Conservation (phyloP, 208 protist genomes). For the Trypanosoma caninum region DNA sequence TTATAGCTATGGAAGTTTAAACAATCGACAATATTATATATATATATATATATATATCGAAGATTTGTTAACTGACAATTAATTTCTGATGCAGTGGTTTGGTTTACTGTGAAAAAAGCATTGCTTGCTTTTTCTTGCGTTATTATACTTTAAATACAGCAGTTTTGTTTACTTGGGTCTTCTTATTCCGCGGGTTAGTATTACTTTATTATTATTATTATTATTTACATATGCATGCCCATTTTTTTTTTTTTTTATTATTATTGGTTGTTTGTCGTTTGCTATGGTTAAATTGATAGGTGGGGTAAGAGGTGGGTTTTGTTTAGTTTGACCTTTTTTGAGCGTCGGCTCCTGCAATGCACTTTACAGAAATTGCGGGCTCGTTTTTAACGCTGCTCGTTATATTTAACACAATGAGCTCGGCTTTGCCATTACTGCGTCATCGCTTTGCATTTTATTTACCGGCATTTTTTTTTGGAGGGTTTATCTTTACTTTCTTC, state of each 20-base stretch:
- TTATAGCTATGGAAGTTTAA: too few relatives aligned
- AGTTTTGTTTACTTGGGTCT: too few relatives aligned
- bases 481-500: constrained; percentile 18
- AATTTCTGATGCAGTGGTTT: too few relatives aligned
- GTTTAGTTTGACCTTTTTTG: not conserved
- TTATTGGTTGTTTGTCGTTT: constrained; percentile 4
- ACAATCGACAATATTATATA: not conserved
- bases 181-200: too few relatives aligned
- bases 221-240: too few relatives aligned
- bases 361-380: constrained; percentile 7
- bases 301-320: too few relatives aligned
- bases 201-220: too few relatives aligned
- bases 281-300: too few relatives aligned
- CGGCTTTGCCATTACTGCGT: constrained; percentile 18
- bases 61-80: too few relatives aligned
- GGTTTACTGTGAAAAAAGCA: too few relatives aligned
- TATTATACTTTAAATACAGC: too few relatives aligned
- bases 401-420: constrained; percentile 21
- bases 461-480: constrained; percentile 30
- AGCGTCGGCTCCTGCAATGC: constrained; percentile 1
- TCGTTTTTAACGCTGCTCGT: constrained; percentile 25
- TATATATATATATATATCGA: not conserved
- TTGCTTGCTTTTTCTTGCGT: too few relatives aligned
- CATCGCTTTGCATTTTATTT: constrained; percentile 30
- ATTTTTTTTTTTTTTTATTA: not conserved